Evolutionary conservation across 352 stramenopile genomes (phyloP).

Genomic region (Pythium monospermum): DNA sequence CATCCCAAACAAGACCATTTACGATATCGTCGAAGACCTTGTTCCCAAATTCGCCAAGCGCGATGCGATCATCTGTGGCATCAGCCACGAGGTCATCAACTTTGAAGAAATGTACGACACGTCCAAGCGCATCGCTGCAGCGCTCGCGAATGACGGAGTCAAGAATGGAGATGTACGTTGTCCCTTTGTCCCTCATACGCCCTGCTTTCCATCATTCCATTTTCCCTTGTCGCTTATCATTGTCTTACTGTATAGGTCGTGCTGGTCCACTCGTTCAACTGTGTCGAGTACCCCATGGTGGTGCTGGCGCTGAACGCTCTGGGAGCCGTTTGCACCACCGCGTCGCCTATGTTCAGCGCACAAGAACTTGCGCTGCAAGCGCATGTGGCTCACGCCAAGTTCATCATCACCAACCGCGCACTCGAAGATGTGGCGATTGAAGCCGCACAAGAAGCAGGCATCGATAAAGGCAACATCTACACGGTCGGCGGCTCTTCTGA

Average conservation of each 20-base stretch:
- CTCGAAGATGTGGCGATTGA: conserved; percentile 42
- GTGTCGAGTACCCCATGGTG: conserved; percentile 52
- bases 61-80: conserved; percentile 46
- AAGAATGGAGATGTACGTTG: conserved; percentile 39
- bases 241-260: conserved; percentile 39
- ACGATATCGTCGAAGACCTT: conserved; percentile 38
- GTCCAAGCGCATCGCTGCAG: conserved; percentile 35
- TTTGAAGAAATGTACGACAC: conserved; percentile 38
- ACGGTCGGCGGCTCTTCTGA: conserved; percentile 32
- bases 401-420: conserved; percentile 51
- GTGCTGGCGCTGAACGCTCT: conserved; percentile 50
- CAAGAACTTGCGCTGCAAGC: conserved; percentile 47
- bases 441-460: conserved; percentile 25
- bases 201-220: no score
- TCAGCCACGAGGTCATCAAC: conserved; percentile 45
- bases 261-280: conserved; percentile 66
- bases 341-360: conserved; percentile 48
- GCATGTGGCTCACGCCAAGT: conserved; percentile 35
- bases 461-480: conserved; percentile 39
- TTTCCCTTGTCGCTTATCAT: no score
- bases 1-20: conserved; percentile 46
- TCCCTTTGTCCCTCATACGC: no score
- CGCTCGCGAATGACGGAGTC: conserved; percentile 38
- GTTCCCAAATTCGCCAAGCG: conserved; percentile 29
- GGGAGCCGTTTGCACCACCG: conserved; percentile 48